Base-by-base conservation (phyloP, 1,284 basidiomycete species). In the Pseudozyma tsukubaensis region DNA sequence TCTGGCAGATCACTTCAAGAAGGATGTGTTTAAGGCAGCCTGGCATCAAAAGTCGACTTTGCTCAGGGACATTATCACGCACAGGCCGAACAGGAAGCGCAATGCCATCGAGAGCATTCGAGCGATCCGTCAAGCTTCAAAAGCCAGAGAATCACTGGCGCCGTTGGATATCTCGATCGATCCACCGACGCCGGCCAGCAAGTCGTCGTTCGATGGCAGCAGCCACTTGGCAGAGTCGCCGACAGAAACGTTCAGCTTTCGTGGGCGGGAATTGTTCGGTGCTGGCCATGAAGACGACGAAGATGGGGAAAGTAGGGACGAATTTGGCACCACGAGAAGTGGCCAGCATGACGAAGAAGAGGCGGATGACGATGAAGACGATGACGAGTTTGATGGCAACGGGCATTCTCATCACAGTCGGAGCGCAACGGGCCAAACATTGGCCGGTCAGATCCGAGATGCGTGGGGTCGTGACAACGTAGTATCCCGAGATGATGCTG, bases 1-100 rank as follows among this genome's bases (percentile, higher is more conserved):
- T 47, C 57, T 84, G 29, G 78, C 76, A 8, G 80, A 83, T 24
- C 62, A 61, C 50, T 73, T 83, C 66, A 83, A 83, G 63, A 76
- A 72, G 50, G 83, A 84, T 49, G 66, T 84, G 35, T 71, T 83
- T 64, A 72, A 75, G 34, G 77, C 82, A 10, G 83, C 83, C 7
- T 84, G 83, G 83, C 59, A 73, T 29, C 80, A 84, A 50, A 81
- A 76, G 54, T 72, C 72, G 43, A 77, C 77, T 19, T 47, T 84
- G 52, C 51, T 84, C 50, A 76, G 75, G 47, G 79, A 77, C 42
- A 65, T 83, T n/a, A 67, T 84, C 32, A 65, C 76, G 37, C 72
- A 75, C 43, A 51, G 67, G 50, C 72, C 72, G 5, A 71, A 63
- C 42, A 44, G 68, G 14, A 71, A 71, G 64, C 45, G 63, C 29